A percentile compares a stretch with the other conserved stretches of the same genome.
phyloP scores from a whole-genome alignment of 2,329 filamentous ascomycete genomes.

The Aspergillus pseudonomiae region DNA sequence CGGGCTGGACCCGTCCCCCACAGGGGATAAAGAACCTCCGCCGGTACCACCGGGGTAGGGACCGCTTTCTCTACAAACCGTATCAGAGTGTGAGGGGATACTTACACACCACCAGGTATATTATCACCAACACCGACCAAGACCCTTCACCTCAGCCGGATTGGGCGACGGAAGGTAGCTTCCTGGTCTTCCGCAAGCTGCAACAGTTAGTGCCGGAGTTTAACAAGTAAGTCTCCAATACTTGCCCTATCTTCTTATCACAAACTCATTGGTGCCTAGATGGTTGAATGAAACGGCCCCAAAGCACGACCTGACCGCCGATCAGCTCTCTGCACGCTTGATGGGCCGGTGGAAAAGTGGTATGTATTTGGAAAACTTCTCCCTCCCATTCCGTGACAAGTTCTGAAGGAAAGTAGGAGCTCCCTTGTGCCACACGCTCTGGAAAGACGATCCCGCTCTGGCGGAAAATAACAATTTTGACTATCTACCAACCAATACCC shows the following conservation, averaged over 20 bases:
- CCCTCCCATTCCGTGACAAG: not conserved
- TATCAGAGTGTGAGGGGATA: slow-evolving; percentile 8
- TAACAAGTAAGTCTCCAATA: slow-evolving; percentile 27
- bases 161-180: slow-evolving; percentile 51
- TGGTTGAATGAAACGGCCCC: not conserved
- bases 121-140: slow-evolving; percentile 40
- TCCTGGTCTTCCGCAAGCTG: slow-evolving; percentile 49
- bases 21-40: slow-evolving; percentile 8
- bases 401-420: slow-evolving; percentile 1
- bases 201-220: slow-evolving; percentile 52
- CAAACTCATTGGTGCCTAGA: not conserved
- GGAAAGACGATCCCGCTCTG: not conserved
- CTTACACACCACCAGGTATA: slow-evolving; percentile 31
- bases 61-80: not conserved
- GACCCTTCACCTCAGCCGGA: slow-evolving; percentile 33
- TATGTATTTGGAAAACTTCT: not conserved
- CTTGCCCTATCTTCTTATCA: not conserved
- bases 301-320: not conserved
- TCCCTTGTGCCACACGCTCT: slow-evolving; percentile 2
- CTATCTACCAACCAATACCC: not conserved
- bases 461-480: slow-evolving; percentile 6
- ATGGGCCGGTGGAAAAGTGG: slow-evolving; percentile 14
- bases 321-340: slow-evolving; percentile 9
- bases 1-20: slow-evolving; percentile 31
- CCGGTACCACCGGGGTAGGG: slow-evolving; percentile 33